Percentiles rank a stretch among this genome's conserved stretches.
phyloP scores from a whole-genome alignment of 2,329 filamentous ascomycete species.

The Triangularia verruculosa region DNA sequence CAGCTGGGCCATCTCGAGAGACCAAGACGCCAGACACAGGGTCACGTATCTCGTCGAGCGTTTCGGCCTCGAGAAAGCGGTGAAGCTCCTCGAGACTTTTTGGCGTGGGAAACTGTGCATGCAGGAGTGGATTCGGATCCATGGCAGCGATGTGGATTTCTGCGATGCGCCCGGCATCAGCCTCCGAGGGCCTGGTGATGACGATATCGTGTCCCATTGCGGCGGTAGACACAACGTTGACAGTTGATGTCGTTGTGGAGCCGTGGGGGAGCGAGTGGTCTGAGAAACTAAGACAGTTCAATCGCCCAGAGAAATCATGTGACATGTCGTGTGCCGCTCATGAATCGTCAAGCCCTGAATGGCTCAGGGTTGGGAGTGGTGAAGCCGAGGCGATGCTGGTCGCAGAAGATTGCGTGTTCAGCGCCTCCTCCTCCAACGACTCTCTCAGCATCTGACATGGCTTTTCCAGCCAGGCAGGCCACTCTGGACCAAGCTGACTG shows the following conservation, averaged over 20 bases:
- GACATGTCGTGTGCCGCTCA: background rate
- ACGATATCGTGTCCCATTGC: slow-evolving; percentile 18
- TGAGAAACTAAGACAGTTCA: background rate
- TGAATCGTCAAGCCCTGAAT: background rate
- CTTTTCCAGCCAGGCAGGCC: slow-evolving; percentile 32
- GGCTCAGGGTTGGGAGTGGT: background rate
- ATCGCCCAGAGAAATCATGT: background rate
- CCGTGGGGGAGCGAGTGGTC: background rate
- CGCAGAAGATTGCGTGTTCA: background rate
- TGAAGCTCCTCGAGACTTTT: slow-evolving; percentile 32
- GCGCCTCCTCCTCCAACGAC: background rate
- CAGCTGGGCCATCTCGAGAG: slow-evolving; percentile 33
- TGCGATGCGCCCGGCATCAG: slow-evolving; percentile 28
- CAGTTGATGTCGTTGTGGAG: background rate
- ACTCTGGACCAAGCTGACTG: slow-evolving; percentile 32
- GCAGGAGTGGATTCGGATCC: slow-evolving; percentile 39
- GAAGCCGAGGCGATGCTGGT: background rate
- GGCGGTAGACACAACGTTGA: slow-evolving; percentile 1
- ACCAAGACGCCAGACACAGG: slow-evolving; percentile 33
- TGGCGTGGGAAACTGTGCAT: slow-evolving; percentile 39
- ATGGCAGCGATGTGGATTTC: slow-evolving; percentile 40
- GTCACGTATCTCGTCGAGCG: slow-evolving; percentile 31
- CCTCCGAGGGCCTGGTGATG: slow-evolving; percentile 12
- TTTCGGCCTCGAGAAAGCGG: slow-evolving; percentile 33
- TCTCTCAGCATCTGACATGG: slow-evolving; percentile 25